Conservation (phyloP, 441 rosid genomes). For the Rhodomyrtus psidioides region DNA sequence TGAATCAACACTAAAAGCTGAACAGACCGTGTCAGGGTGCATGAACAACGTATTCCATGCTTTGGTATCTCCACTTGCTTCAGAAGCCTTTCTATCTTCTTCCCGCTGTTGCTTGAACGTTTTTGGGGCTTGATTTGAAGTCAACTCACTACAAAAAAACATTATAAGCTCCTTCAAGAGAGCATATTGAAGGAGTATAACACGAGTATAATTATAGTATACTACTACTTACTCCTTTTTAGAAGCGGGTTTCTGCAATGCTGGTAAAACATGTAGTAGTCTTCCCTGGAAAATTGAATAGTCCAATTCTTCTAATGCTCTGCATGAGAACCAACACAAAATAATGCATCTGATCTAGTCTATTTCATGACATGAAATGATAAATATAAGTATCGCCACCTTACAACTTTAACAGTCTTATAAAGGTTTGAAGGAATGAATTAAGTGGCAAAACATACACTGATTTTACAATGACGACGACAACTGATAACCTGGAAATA, state of each 20-base stretch:
- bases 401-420: not conserved
- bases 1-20: not conserved
- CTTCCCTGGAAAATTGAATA: constrained; percentile 84
- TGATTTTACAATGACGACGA: not conserved
- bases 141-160: constrained; percentile 18
- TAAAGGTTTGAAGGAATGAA: not conserved
- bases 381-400: not conserved
- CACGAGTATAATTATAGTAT: not conserved
- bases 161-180: not conserved
- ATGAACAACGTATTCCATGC: constrained; percentile 95
- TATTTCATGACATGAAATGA: not conserved
- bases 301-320: constrained; percentile 77
- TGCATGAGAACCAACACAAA: constrained; percentile 17
- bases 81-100: constrained; percentile 83
- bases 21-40: constrained; percentile 80
- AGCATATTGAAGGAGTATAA: not conserved
- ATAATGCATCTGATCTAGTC: not conserved
- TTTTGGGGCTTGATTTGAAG: constrained; percentile 34
- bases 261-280: constrained; percentile 75
- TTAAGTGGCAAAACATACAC: not conserved
- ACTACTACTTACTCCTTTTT: constrained; percentile 45
- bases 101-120: constrained; percentile 70
- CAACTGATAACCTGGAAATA: not conserved
- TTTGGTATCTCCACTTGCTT: constrained; percentile 80
- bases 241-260: constrained; percentile 38